These are phyloP conservation scores for Eurotiales sp. DNA, from an alignment of 2,329 filamentous ascomycete species.

Conservation along the genomic window DNA sequence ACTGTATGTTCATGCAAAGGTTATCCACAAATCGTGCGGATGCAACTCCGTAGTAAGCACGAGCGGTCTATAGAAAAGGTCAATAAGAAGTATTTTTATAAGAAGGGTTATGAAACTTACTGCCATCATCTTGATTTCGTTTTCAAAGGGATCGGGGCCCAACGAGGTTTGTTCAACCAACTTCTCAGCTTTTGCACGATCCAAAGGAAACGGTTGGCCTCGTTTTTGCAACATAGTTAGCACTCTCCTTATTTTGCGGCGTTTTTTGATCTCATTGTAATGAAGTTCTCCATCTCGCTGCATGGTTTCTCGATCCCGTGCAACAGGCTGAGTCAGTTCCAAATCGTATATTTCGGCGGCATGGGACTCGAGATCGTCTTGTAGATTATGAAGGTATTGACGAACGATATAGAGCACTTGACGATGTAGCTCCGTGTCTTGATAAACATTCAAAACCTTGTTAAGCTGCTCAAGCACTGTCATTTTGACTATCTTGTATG, in stretches of 20 bases:
- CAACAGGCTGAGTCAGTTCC: not conserved
- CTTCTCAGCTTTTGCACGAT: slow-evolving; percentile 13
- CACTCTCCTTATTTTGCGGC: not conserved
- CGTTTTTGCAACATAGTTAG: not conserved
- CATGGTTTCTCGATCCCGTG: slow-evolving; percentile 1
- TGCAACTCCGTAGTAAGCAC: slow-evolving; percentile 39
- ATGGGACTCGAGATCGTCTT: slow-evolving; percentile 37
- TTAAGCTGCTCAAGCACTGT: slow-evolving; percentile 47
- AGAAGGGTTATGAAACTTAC: slow-evolving; percentile 24
- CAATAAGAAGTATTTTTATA: not conserved
- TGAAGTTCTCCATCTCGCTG: not conserved
- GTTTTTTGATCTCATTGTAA: not conserved
- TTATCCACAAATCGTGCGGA: slow-evolving; percentile 37
- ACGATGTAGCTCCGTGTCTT: slow-evolving; percentile 32
- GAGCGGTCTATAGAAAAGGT: slow-evolving; percentile 23
- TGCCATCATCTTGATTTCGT: slow-evolving; percentile 41
- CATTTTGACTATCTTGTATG: slow-evolving; percentile 26
- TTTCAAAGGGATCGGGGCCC: slow-evolving; percentile 29
- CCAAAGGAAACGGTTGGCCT: not conserved
- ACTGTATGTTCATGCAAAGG: slow-evolving; percentile 34
- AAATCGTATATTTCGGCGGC: slow-evolving; percentile 20
- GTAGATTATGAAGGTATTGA: slow-evolving; percentile 44
- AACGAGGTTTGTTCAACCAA: slow-evolving; percentile 21
- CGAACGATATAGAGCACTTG: slow-evolving; percentile 41
- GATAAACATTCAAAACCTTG: slow-evolving; percentile 29